phyloP scores from a whole-genome alignment of 2,329 filamentous ascomycete genomes.

The Exophiala sideris region DNA sequence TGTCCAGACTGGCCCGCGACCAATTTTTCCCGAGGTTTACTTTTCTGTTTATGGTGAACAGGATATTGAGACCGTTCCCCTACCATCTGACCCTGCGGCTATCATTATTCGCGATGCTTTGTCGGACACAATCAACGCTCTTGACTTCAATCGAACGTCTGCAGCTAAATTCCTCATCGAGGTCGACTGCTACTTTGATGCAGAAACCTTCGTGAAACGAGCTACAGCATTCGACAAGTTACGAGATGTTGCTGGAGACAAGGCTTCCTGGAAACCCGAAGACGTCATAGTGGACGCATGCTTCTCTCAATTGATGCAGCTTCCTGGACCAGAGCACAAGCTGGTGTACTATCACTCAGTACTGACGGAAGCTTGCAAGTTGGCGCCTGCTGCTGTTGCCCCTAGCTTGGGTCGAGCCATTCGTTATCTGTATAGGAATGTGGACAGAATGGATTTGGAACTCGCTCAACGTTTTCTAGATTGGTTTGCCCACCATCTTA shows the following conservation, averaged over 20 bases:
- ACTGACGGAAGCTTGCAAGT: constrained; percentile 91
- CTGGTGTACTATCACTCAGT: constrained; percentile 95
- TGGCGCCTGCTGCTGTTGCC: constrained; percentile 92
- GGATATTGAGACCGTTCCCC: constrained; percentile 83
- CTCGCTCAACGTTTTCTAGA: constrained; percentile 84
- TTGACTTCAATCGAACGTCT: constrained; percentile 87
- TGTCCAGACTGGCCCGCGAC: constrained; percentile 68
- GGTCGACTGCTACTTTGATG: constrained; percentile 88
- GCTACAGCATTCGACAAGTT: constrained; percentile 90
- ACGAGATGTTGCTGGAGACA: constrained; percentile 59
- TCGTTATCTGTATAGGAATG: constrained; percentile 79
- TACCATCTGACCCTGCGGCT: constrained; percentile 69
- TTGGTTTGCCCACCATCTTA: constrained; percentile 97
- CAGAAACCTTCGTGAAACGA: constrained; percentile 86
- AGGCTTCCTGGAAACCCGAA: constrained; percentile 91
- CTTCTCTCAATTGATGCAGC: constrained; percentile 88
- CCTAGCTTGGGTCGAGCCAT: constrained; percentile 92
- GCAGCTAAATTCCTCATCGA: constrained; percentile 89
- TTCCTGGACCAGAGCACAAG: constrained; percentile 86
- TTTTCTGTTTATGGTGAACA: constrained; percentile 88
- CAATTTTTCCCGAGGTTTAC: constrained; percentile 88
- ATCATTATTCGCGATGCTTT: constrained; percentile 81
- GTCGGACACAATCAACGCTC: constrained; percentile 86
- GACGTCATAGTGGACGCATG: constrained; percentile 96
- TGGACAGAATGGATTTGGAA: constrained; percentile 81